phyloP scores from a whole-genome alignment of 805 yeast genomes.

The Kockiozyma suomiensis region DNA sequence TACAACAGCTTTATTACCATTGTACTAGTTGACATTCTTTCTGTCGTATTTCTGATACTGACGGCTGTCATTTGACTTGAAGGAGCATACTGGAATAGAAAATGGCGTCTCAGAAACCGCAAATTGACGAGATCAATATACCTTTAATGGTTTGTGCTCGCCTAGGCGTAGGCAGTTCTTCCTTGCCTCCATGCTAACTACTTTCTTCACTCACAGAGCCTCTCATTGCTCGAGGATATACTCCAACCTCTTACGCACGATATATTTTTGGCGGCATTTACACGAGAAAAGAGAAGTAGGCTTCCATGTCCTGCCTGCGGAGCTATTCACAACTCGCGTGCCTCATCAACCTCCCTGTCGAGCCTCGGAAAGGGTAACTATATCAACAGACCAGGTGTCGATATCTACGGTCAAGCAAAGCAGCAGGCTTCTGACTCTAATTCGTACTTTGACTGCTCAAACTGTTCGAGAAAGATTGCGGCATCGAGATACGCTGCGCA shows the following conservation, averaged over 20 bases:
- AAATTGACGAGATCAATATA: conserved; percentile 16
- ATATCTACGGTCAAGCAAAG: conserved; percentile 48
- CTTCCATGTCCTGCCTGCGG: conserved; percentile 33
- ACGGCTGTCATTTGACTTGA: neutral
- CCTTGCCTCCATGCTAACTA: neutral
- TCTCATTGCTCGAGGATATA: conserved; percentile 30
- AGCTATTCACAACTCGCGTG: conserved; percentile 28
- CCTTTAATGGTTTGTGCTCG: conserved; percentile 14
- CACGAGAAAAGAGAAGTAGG: conserved; percentile 32
- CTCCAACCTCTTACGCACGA: conserved; percentile 34
- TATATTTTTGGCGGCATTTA: conserved; percentile 26
- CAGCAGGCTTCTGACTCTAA: conserved; percentile 50
- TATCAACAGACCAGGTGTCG: conserved; percentile 41
- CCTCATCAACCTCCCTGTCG: neutral
- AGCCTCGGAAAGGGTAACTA: conserved; percentile 26
- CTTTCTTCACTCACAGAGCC: conserved; percentile 14
- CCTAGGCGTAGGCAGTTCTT: neutral
- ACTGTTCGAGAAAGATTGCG: conserved; percentile 84
- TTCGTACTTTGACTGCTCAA: conserved; percentile 70
- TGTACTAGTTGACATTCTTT: no score
- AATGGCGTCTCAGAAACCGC: conserved; percentile 15
- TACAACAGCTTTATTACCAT: no score
- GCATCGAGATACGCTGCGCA: conserved; percentile 94
- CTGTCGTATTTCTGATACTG: neutral
- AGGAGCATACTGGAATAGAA: neutral